Percentiles rank a stretch among this genome's conserved stretches.
Evolutionary conservation across 352 stramenopile genomes (phyloP).

Genomic region (Globisporangium carolinianum): DNA sequence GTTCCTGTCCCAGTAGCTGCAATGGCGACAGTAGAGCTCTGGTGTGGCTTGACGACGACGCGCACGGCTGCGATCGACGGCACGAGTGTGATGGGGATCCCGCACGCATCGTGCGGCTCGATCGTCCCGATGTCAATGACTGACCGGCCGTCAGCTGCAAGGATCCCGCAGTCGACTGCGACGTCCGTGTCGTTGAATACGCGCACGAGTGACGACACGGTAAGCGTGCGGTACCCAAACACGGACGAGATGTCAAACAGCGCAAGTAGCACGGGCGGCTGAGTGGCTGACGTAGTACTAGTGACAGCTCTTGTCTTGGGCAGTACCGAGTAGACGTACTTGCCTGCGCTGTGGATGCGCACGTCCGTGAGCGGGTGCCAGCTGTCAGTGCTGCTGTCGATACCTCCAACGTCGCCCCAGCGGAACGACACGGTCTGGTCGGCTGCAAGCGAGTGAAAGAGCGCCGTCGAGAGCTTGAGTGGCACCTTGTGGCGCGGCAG

Average conservation of each 20-base stretch:
- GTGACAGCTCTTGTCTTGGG: slow-evolving; percentile 7
- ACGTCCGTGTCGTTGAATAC: slow-evolving; percentile 73
- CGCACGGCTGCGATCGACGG: slow-evolving; percentile 43
- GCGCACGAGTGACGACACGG: slow-evolving; percentile 68
- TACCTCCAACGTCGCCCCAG: slow-evolving; percentile 28
- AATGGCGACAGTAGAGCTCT: slow-evolving; percentile 1
- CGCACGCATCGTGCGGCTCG: slow-evolving; percentile 50
- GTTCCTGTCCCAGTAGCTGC: neutral
- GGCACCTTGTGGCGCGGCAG: slow-evolving; percentile 49
- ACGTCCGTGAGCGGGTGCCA: slow-evolving; percentile 77
- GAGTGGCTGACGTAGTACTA: neutral
- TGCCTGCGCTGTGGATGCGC: slow-evolving; percentile 65
- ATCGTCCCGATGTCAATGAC: slow-evolving; percentile 56
- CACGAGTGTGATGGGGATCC: slow-evolving; percentile 62
- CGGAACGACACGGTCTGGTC: slow-evolving; percentile 76
- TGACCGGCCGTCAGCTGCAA: slow-evolving; percentile 49
- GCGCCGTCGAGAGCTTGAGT: slow-evolving; percentile 60
- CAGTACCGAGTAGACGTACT: slow-evolving; percentile 70
- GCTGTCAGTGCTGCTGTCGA: slow-evolving; percentile 12
- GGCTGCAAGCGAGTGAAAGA: slow-evolving; percentile 56
- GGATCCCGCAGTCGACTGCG: slow-evolving; percentile 46
- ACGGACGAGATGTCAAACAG: slow-evolving; percentile 71
- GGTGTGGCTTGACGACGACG: slow-evolving; percentile 57
- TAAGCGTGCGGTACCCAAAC: slow-evolving; percentile 68
- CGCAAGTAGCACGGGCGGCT: slow-evolving; percentile 33